Evolutionary conservation across 805 yeast species (phyloP), one percentile per base, ranked within the genome.

Genomic region (Wickerhamomyces sydowiorum): DNA sequence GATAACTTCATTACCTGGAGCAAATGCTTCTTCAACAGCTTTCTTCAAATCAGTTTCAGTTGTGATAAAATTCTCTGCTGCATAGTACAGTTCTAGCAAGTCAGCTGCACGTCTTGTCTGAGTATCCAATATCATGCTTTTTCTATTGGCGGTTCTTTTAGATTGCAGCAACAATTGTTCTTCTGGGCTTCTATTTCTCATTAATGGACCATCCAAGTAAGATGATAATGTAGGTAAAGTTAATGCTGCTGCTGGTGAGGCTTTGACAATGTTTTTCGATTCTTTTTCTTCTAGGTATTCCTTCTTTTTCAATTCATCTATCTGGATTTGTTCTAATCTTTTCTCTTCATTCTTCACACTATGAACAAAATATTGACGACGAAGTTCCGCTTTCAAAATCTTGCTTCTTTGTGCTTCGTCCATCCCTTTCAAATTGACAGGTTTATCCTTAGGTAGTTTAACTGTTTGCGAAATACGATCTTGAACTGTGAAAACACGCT

Each of bases 141-240:
- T 69, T 59, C 93, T 74, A 63, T 89, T 90, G 52, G 83, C 75
- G 37, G 67, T 62, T 50, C 90, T 73, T 60, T 84, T 86, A 53
- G 77, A 72, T 24, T 62, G 52, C 49, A 86, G 64, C 23, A 74
- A 53, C 40, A 71, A 74, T 39, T 64, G 60, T 63, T 90, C 96
- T 54, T 81, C 93, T 20, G 66, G 69, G 0, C 95, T 83, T 61
- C 96, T 75, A 37, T 66, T 75, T 56, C 84, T 74, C 70, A 90
- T 76, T 46, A 88, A 65, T 14, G 91, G 86, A 3, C 86, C 86
- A 19, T 73, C 61, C 46, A 86, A 62, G 48, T 79, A 71, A 30
- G 74, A 70, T 53, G 83, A 88, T 43, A 89, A 69, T 2, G 96
- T 84, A 37, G 96, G 96, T 39, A 87, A 68, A 1, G 96, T 86